phyloP scores from a whole-genome alignment of 1,139 yeast genomes.

The Magnusiomyces tetraspermus region DNA sequence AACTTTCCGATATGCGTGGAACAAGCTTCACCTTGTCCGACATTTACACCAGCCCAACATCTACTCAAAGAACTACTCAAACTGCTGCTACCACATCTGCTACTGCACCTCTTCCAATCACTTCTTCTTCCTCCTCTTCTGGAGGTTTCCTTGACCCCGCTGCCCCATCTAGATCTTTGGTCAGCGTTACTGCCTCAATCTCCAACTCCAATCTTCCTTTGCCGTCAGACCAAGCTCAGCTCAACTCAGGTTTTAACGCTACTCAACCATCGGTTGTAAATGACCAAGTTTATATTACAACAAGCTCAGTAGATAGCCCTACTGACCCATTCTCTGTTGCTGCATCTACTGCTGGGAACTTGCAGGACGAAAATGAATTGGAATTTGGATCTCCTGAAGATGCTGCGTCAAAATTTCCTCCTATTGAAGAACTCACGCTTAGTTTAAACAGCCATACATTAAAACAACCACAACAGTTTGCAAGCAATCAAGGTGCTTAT shows the following conservation, averaged over 20 bases:
- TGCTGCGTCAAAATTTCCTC: constrained; percentile 26
- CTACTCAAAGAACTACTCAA: constrained; percentile 11
- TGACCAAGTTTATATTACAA: constrained; percentile 1
- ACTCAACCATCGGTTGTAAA: constrained; percentile 6
- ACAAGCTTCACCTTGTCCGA: constrained; percentile 44
- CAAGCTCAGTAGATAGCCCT: background rate
- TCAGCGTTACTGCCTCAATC: constrained; percentile 5
- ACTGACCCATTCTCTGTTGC: background rate
- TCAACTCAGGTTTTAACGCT: background rate
- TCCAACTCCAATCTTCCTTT: background rate
- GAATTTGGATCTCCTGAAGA: constrained; percentile 18
- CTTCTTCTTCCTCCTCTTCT: constrained; percentile 17
- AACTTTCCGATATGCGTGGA: constrained; percentile 50
- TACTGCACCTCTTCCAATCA: constrained; percentile 18
- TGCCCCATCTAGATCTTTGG: background rate
- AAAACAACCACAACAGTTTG: constrained; percentile 11
- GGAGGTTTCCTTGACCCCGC: background rate
- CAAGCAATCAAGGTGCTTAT: constrained; percentile 4
- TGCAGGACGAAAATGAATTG: constrained; percentile 1
- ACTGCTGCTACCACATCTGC: constrained; percentile 15
- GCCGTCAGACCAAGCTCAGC: constrained; percentile 3
- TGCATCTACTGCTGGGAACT: background rate
- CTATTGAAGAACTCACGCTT: constrained; percentile 30
- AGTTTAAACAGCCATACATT: constrained; percentile 21
- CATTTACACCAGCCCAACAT: constrained; percentile 18